Evolutionary conservation across 345 rosid species (phyloP).

Genomic region (Brassica cretica): DNA sequence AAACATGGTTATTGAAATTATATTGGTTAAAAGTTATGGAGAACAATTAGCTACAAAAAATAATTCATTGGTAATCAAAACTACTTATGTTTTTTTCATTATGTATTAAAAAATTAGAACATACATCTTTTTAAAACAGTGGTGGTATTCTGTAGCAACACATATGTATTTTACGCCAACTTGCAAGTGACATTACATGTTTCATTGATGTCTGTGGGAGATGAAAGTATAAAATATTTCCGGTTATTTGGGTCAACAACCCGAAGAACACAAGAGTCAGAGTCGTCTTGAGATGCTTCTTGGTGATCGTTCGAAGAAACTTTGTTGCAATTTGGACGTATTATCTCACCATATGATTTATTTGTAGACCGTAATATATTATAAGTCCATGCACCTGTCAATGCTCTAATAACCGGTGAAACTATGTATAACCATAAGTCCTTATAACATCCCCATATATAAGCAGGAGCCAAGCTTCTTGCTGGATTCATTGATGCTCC

Average conservation of each 20-base stretch:
- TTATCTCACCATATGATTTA: slow-evolving; percentile 42
- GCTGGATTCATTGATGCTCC: slow-evolving; percentile 87
- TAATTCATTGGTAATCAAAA: no score
- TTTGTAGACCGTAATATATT: slow-evolving; percentile 48
- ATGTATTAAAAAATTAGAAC: no score
- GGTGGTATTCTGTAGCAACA: no score
- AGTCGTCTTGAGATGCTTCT: slow-evolving; percentile 32
- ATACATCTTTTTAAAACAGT: no score
- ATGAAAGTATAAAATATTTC: slow-evolving; percentile 29
- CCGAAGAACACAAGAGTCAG: slow-evolving; percentile 26
- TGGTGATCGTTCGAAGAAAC: no score
- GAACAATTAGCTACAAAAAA: no score
- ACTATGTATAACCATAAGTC: slow-evolving; percentile 52
- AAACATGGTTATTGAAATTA: no score
- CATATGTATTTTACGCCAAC: not conserved
- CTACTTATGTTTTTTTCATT: no score
- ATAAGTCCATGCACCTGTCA: slow-evolving; percentile 53
- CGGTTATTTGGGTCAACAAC: slow-evolving; percentile 16
- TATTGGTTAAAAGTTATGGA: no score
- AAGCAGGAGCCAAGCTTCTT: slow-evolving; percentile 62
- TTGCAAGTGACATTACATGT: slow-evolving; percentile 30
- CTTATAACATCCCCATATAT: slow-evolving; percentile 42
- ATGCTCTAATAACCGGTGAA: slow-evolving; percentile 49
- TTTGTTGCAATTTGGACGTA: slow-evolving; percentile 29
- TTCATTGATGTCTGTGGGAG: slow-evolving; percentile 15